Evolutionary conservation across 2,329 filamentous ascomycete genomes (phyloP), one percentile per base, ranked within the genome.

Genomic region (Didymella pinodella): DNA sequence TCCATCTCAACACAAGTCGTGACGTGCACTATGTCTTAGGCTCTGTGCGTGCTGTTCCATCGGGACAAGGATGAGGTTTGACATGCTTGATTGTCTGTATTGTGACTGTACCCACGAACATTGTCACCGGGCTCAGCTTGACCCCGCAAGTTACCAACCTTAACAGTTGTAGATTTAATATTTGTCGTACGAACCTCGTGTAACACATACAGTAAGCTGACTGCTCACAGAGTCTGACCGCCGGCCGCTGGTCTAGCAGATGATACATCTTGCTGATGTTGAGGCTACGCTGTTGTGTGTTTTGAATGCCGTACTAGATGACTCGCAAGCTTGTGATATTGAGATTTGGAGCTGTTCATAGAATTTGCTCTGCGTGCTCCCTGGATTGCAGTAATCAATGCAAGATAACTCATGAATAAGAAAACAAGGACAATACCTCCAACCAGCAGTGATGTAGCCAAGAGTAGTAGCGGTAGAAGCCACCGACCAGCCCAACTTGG

Each of bases 121-220:
- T 36, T 6, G n/a, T 7, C 32, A n/a, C 32, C 16, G 7, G 6
- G 32, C 32, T 36, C 32, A n/a, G 32, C 32, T n/a, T 18, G 32
- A 7, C 16, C 32, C 32, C 16, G 32, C 16, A 36, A 34, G 7
- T 3, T 12, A 36, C 12, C 20, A 36, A 18, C 18, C 10, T 20
- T 31, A 36, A 29, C 16, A 29, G 8, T 49, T 20, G 4, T 14
- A 6, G 2, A 5, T n/a, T 20, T 22, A 16, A 8, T 14, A 18
- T 16, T n/a, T 22, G 20, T 34, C n/a, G 4, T 11, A 20, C 22
- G 4, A 29, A 18, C 10, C 8, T 16, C 29, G 25, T 41, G 43
- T 14, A 14, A 54, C 32, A 11, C 14, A n/a, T 10, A 25, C 32
- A n/a, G 25, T 54, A 54, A 47, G 43, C 50, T 54, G 50, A 54